phyloP scores from a whole-genome alignment of 306 rosid genomes.

The Castanospermum australe region DNA sequence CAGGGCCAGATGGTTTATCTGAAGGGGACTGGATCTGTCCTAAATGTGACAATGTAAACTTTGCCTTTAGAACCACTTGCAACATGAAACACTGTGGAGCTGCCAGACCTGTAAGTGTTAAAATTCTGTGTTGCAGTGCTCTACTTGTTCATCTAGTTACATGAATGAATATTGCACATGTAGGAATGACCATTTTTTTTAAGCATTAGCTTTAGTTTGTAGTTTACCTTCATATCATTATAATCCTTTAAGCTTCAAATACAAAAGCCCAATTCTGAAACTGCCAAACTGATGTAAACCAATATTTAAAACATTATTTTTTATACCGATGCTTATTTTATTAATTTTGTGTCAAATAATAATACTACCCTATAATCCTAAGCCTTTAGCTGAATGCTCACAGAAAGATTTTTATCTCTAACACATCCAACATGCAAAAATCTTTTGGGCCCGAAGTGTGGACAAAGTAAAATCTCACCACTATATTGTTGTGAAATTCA shows the following conservation, averaged over 20 bases:
- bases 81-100: slow-evolving; percentile 59
- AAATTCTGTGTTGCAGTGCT: background rate
- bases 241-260: background rate
- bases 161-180: background rate
- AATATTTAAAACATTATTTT: background rate
- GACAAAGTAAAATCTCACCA: no score
- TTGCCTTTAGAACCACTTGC: slow-evolving; percentile 56
- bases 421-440: background rate
- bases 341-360: background rate
- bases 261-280: background rate
- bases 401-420: background rate
- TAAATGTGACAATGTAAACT: slow-evolving; percentile 53
- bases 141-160: background rate
- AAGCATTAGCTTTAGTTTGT: background rate
- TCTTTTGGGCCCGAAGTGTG: no score
- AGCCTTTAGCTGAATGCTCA: background rate
- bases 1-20: slow-evolving; percentile 46
- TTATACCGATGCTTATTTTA: background rate
- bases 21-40: slow-evolving; percentile 55
- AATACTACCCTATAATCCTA: background rate
- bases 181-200: background rate
- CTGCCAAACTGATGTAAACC: background rate
- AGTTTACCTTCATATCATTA: background rate
- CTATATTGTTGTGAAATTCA: no score
- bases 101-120: slow-evolving; percentile 48